These are phyloP conservation scores for Talaromyces borbonicus DNA, from an alignment of 495 filamentous ascomycete species.

Conservation along the genomic window DNA sequence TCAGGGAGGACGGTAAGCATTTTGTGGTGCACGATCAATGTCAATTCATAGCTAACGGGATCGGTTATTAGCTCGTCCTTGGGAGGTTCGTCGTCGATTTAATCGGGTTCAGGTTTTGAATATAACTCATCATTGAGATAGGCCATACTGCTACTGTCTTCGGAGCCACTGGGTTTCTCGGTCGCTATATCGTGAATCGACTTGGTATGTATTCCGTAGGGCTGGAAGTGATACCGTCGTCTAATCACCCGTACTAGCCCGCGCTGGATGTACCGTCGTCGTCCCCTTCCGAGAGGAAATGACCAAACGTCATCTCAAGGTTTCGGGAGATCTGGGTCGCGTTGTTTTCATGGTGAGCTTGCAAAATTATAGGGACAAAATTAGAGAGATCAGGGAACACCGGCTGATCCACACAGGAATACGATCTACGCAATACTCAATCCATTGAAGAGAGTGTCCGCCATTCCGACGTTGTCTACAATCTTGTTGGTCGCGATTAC, in stretches of 20 bases:
- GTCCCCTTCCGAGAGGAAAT: slow-evolving; percentile 95
- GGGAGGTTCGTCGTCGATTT: slow-evolving; percentile 59
- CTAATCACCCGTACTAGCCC: slow-evolving; percentile 48
- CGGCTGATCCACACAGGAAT: slow-evolving; percentile 51
- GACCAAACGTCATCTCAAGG: slow-evolving; percentile 92
- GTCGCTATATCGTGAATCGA: slow-evolving; percentile 93
- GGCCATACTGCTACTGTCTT: slow-evolving; percentile 96
- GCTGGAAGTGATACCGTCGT: no score
- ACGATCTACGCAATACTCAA: slow-evolving; percentile 86
- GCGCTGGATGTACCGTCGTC: slow-evolving; percentile 85
- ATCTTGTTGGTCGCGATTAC: slow-evolving; percentile 85
- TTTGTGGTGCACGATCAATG: background rate
- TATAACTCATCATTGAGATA: slow-evolving; percentile 30
- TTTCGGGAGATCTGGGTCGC: slow-evolving; percentile 83
- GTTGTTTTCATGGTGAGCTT: slow-evolving; percentile 72
- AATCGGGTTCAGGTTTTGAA: slow-evolving; percentile 15
- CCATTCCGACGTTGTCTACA: slow-evolving; percentile 96
- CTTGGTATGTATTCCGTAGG: slow-evolving; percentile 54
- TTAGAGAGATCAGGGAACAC: background rate
- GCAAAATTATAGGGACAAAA: no score
- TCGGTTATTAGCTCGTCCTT: slow-evolving; percentile 55
- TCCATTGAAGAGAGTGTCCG: slow-evolving; percentile 95
- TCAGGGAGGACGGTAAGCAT: slow-evolving; percentile 70
- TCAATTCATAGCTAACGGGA: slow-evolving; percentile 17
- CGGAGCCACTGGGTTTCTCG: slow-evolving; percentile 91